Percentiles rank a stretch among this genome's conserved stretches.
Conservation (phyloP, 257 asterid genomes). For the Plantago ovata region DNA sequence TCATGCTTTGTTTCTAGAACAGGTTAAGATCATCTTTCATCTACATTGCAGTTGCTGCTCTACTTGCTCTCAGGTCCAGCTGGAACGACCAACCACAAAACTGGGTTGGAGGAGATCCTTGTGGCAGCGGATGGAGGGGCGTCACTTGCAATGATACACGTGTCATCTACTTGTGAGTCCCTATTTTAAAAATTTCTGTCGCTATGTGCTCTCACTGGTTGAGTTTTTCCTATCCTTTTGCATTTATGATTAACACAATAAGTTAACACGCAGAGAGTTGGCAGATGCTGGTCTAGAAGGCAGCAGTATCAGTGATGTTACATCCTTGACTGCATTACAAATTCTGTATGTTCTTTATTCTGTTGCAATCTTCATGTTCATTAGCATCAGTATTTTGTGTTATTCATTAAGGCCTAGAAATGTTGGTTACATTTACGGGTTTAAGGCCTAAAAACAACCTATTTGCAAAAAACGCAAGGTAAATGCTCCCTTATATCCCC, state of each 20-base stretch:
- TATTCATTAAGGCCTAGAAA: too few relatives aligned
- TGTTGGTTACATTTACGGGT: too few relatives aligned
- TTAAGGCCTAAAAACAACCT: too few relatives aligned
- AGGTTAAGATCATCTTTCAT: not conserved
- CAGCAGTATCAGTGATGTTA: slow-evolving; percentile 50
- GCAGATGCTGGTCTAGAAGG: slow-evolving; percentile 60
- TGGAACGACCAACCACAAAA: slow-evolving; percentile 86
- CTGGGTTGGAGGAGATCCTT: slow-evolving; percentile 83
- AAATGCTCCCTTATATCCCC: too few relatives aligned
- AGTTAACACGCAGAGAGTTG: slow-evolving; percentile 42
- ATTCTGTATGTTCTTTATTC: slow-evolving; percentile 44
- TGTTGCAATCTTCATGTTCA: not conserved
- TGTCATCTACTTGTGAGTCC: slow-evolving; percentile 63
- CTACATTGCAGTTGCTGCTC: slow-evolving; percentile 56
- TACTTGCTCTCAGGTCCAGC: slow-evolving; percentile 55
- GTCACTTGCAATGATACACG: slow-evolving; percentile 51
- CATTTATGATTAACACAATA: slow-evolving; percentile 16
- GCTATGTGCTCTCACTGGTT: not conserved
- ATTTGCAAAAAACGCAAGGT: too few relatives aligned
- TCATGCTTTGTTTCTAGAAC: not conserved
- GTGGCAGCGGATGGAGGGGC: slow-evolving; percentile 75
- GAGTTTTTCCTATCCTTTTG: not conserved
- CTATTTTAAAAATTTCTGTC: not conserved
- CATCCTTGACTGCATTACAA: slow-evolving; percentile 51
- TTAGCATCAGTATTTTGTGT: not conserved